Conservation (phyloP, 768 basidiomycete genomes). For the Rhodotorula sphaerocarpa region DNA sequence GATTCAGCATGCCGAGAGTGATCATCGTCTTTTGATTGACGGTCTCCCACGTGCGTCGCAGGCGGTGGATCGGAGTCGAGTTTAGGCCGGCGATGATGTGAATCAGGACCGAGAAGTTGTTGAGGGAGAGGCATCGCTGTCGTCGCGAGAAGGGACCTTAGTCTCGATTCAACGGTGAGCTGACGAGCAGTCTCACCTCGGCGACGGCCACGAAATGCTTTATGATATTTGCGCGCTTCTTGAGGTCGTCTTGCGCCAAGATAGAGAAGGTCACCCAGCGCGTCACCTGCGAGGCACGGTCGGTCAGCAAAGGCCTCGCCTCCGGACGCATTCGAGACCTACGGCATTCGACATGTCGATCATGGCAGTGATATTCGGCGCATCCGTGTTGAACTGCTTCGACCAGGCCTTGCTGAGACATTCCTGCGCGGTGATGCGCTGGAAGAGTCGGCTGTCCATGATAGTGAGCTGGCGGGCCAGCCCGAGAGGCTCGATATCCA, state of each 20-base stretch:
- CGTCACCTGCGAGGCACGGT: slow-evolving; percentile 56
- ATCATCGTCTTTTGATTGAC: slow-evolving; percentile 66
- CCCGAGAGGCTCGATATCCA: slow-evolving; percentile 81
- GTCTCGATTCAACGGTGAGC: not conserved
- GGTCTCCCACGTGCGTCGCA: slow-evolving; percentile 90
- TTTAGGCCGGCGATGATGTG: slow-evolving; percentile 91
- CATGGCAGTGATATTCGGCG: slow-evolving; percentile 70
- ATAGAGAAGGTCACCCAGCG: slow-evolving; percentile 85
- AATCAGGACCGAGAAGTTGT: slow-evolving; percentile 96
- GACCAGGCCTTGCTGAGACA: slow-evolving; percentile 67
- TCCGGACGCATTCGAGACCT: too few relatives aligned
- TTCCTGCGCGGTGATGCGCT: slow-evolving; percentile 79
- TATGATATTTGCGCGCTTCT: slow-evolving; percentile 67
- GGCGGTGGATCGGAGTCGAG: slow-evolving; percentile 79
- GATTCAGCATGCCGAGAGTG: slow-evolving; percentile 69
- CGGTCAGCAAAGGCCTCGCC: not conserved
- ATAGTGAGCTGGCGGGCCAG: slow-evolving; percentile 87
- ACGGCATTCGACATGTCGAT: slow-evolving; percentile 84
- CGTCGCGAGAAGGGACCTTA: not conserved
- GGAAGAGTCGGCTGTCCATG: slow-evolving; percentile 76
- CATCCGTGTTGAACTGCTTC: slow-evolving; percentile 53
- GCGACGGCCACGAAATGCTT: slow-evolving; percentile 88
- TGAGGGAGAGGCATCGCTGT: slow-evolving; percentile 75
- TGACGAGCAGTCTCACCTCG: slow-evolving; percentile 56
- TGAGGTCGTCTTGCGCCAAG: slow-evolving; percentile 67